Evolutionary conservation across 2,329 filamentous ascomycete species (phyloP), one percentile per base, ranked within the genome.

Genomic region (Fusarium miscanthi): DNA sequence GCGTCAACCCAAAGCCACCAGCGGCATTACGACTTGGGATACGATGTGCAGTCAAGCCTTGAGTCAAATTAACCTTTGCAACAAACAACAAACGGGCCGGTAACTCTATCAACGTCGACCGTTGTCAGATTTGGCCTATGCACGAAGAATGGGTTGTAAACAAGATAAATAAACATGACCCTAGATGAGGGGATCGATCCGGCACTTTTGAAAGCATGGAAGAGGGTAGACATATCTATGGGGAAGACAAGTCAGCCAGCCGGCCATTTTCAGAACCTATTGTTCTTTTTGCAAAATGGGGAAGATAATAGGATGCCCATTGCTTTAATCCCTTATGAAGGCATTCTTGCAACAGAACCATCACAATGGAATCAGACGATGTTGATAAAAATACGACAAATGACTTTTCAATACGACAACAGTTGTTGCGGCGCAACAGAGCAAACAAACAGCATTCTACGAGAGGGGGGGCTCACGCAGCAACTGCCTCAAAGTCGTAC

Each of bases 71-170:
- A 42, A 46, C 33, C 41, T 54, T 33, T 52, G 12, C 21, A 46
- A 35, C 27, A 41, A 43, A 48, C 23, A 52, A 35, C 19, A 38
- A 48, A 48, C 21, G 37, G 63, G 19, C 59, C 41, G 52, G 52
- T 69, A 59, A 31, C 45, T 42, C 43, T 27, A 59, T n/a, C 52
- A 69, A 59, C 42, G 48, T 56, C 35, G 41, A 25, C 25, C 41
- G n/a, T 57, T 66, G 25, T 27, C 35, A 40, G 10, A 17, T 17
- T 17, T 12, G 17, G 33, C 25, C 46, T 25, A 21, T 53, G n/a
- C 19, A 25, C 9, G 23, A 53, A n/a, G 27, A 40, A 17, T 16
- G n/a, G 12, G 35, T n/a, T 19, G 42, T 46, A 38, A 45, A 35
- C 13, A 25, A 42, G 35, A 40, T 25, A 19, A 40, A 59, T 23